These are phyloP conservation scores for Hordeum pubiflorum DNA, from an alignment of 202 grass and related monocot species.

Conservation along the genomic window DNA sequence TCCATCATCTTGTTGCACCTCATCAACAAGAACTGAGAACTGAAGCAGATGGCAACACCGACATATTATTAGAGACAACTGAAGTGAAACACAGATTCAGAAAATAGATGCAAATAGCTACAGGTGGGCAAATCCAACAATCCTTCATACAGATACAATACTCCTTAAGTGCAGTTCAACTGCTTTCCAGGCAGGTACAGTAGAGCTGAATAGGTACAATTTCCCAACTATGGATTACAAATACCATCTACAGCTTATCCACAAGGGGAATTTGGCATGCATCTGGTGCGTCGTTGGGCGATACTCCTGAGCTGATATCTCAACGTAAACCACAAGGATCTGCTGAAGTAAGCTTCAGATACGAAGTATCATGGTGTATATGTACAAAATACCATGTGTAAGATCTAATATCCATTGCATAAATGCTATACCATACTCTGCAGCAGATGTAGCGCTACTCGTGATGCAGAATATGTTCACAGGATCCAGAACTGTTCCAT, in stretches of 20 bases:
- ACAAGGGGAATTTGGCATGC: background rate
- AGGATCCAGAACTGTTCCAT: background rate
- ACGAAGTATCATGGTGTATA: constrained; percentile 27
- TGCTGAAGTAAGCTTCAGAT: constrained; percentile 14
- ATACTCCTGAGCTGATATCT: constrained; percentile 20
- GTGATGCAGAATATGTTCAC: background rate
- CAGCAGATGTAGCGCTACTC: background rate
- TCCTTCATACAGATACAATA: background rate
- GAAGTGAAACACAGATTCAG: background rate
- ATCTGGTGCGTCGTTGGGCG: background rate
- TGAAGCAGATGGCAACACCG: background rate
- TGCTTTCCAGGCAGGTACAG: constrained; percentile 31
- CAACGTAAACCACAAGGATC: background rate
- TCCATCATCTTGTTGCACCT: constrained; percentile 39
- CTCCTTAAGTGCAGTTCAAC: constrained; percentile 32
- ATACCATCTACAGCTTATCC: constrained; percentile 18
- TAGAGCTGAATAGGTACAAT: constrained; percentile 45
- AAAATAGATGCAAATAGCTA: background rate
- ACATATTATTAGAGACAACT: too few relatives aligned
- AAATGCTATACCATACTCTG: background rate
- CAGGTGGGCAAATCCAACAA: background rate
- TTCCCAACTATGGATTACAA: constrained; percentile 10
- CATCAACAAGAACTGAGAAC: constrained; percentile 22
- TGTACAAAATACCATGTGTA: constrained; percentile 38
- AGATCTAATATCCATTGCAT: background rate